These are phyloP conservation scores for Neurospora sp. DNA, from an alignment of 495 filamentous ascomycete genomes.

Conservation along the genomic window DNA sequence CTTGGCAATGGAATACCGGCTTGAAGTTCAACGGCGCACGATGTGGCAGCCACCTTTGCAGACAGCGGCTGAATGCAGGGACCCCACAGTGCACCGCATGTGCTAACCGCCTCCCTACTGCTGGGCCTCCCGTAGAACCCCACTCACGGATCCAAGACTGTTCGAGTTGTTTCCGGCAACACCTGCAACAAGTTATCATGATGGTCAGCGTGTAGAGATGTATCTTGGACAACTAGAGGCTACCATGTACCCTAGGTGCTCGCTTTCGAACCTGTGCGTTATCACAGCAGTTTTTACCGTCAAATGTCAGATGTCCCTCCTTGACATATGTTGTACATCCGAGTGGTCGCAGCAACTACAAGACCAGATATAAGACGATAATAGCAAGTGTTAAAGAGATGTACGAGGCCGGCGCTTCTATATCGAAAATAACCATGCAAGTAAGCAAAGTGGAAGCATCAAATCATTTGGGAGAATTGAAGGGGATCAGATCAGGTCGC, in stretches of 20 bases:
- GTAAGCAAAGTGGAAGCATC: background rate
- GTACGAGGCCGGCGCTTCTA: too few relatives aligned
- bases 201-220: background rate
- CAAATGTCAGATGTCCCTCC: background rate
- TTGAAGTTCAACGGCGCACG: background rate
- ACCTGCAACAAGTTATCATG: too few relatives aligned
- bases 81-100: background rate
- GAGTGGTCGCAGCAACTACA: too few relatives aligned
- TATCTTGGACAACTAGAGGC: background rate
- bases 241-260: background rate
- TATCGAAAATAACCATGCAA: too few relatives aligned
- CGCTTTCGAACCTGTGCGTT: background rate
- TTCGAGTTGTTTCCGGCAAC: background rate
- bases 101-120: background rate
- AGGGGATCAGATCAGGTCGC: background rate
- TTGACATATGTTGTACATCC: background rate
- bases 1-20: background rate
- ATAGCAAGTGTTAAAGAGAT: too few relatives aligned
- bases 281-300: background rate
- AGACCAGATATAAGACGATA: too few relatives aligned
- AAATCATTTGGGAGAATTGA: background rate
- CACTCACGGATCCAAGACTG: background rate
- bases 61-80: background rate
- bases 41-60: background rate
- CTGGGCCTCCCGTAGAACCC: background rate